These are phyloP conservation scores for Naematelia aurantialba DNA, from an alignment of 768 basidiomycete genomes.

Conservation along the genomic window DNA sequence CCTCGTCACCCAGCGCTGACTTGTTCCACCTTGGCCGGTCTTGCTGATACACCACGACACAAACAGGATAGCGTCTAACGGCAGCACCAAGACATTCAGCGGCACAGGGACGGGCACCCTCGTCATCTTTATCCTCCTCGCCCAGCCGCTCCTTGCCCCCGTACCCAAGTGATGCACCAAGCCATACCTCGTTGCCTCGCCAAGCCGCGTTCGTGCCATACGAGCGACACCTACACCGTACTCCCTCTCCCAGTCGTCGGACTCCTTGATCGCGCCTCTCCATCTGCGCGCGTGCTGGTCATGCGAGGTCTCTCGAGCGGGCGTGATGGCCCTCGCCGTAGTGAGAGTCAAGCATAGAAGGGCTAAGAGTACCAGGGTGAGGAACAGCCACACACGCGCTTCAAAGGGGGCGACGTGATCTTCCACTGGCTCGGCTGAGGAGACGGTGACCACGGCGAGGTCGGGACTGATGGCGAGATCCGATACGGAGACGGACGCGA, in stretches of 20 bases:
- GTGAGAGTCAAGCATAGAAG: slow-evolving; percentile 23
- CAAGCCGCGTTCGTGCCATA: slow-evolving; percentile 11
- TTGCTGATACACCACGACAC: not conserved
- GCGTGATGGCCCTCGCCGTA: slow-evolving; percentile 8
- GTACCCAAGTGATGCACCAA: not conserved
- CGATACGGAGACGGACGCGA: not conserved
- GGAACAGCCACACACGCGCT: slow-evolving; percentile 26
- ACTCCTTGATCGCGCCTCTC: slow-evolving; percentile 16
- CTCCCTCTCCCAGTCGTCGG: slow-evolving; percentile 27
- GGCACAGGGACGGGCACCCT: not conserved
- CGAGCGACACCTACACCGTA: slow-evolving; percentile 18
- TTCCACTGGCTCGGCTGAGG: slow-evolving; percentile 13
- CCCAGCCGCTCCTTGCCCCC: not conserved
- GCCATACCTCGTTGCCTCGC: slow-evolving; percentile 7
- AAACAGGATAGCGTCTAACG: not conserved
- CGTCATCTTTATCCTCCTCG: not conserved
- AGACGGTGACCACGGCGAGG: not conserved
- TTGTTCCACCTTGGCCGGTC: not conserved
- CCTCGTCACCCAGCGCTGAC: not conserved
- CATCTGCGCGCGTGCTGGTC: slow-evolving; percentile 13
- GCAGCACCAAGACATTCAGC: slow-evolving; percentile 3
- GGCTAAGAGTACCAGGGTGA: slow-evolving; percentile 17
- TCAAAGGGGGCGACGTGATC: slow-evolving; percentile 28
- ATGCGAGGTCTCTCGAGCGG: not conserved
- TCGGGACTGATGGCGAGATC: not conserved